Evolutionary conservation across 495 filamentous ascomycete genomes (phyloP).

Genomic region (Xylaria longipes): DNA sequence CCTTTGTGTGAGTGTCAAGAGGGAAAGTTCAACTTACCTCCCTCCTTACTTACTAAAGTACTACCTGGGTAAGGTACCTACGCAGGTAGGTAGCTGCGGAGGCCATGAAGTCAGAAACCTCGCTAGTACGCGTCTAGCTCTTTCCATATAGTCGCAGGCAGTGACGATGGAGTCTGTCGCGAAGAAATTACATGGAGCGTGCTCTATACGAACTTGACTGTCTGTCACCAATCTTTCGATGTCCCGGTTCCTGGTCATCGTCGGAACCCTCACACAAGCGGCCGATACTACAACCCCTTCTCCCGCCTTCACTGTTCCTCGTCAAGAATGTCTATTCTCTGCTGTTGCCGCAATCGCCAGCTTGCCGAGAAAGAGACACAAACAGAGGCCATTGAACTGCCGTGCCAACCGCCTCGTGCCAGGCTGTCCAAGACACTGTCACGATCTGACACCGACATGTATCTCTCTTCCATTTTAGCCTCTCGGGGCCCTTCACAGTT

Average conservation of each 20-base stretch:
- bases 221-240: constrained; percentile 4
- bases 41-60: not conserved
- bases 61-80: too few species aligned
- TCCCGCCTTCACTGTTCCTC: constrained; percentile 25
- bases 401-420: constrained; percentile 34
- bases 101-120: not conserved
- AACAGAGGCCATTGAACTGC: constrained; percentile 32
- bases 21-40: not conserved
- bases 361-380: constrained; percentile 27
- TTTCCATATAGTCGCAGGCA: not conserved
- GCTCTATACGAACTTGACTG: not conserved
- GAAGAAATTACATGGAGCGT: not conserved
- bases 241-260: not conserved
- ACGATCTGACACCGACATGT: constrained; percentile 30
- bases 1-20: not conserved
- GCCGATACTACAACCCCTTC: constrained; percentile 25
- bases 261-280: constrained; percentile 23
- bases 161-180: not conserved
- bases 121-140: not conserved
- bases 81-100: not conserved
- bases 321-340: constrained; percentile 47
- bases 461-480: constrained; percentile 26
- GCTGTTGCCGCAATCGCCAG: constrained; percentile 45
- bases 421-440: constrained; percentile 32
- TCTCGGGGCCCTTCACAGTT: constrained; percentile 30